Evolutionary conservation across 495 filamentous ascomycete species (phyloP).

Genomic region (Hyaloscypha hepaticicola): DNA sequence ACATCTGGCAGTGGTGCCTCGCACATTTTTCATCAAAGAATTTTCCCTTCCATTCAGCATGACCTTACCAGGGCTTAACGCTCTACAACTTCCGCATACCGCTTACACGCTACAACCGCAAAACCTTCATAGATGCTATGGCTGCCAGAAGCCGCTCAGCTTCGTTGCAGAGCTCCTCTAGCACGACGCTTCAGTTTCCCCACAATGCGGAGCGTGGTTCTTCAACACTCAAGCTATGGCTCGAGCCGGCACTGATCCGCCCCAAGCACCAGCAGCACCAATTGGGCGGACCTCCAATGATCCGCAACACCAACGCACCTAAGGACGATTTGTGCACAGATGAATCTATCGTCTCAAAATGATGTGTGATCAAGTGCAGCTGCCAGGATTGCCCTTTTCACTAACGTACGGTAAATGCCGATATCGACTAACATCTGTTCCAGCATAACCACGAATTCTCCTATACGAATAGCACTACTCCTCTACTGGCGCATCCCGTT

Average conservation of each 20-base stretch:
- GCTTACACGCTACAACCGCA: not conserved
- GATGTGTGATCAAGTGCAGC: not conserved
- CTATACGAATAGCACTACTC: no score
- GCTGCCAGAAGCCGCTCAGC: not conserved
- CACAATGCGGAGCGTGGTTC: not conserved
- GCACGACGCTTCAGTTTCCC: no score
- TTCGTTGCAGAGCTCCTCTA: no score
- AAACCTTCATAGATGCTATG: no score
- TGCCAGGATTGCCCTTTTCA: not conserved
- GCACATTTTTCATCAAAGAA: not conserved
- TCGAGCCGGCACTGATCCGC: not conserved
- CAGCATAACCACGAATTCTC: no score
- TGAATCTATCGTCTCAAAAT: not conserved
- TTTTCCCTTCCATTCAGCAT: not conserved
- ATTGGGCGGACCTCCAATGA: not conserved
- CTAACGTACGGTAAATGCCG: not conserved
- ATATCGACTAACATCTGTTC: no score
- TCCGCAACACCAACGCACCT: not conserved
- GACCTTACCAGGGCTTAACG: not conserved
- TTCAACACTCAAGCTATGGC: not conserved
- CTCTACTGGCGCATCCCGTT: no score
- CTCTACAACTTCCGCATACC: not conserved
- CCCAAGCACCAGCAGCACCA: not conserved
- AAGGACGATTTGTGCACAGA: not conserved
- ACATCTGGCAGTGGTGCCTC: not conserved